Evolutionary conservation across 805 yeast species (phyloP).

Genomic region (Saturnispora diversa): DNA sequence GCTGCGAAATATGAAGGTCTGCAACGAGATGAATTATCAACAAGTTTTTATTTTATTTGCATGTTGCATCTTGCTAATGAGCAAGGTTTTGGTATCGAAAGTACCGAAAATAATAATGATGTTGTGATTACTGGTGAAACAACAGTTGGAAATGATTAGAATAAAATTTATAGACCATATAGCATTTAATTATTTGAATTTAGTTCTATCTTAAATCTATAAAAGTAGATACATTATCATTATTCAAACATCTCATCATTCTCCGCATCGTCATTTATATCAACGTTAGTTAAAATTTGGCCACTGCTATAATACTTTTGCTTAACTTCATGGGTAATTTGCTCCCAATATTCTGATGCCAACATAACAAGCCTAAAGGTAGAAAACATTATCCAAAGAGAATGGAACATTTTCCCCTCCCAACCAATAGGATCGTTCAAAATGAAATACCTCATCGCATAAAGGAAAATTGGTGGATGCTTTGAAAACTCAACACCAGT

Average conservation of each 20-base stretch:
- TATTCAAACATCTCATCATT: conserved; percentile 18
- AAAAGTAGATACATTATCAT: conserved; percentile 1
- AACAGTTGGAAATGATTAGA: not conserved
- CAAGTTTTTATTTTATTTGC: conserved; percentile 81
- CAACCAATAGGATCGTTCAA: conserved; percentile 3
- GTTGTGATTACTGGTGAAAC: conserved; percentile 16
- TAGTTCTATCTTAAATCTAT: not conserved
- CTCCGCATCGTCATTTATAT: conserved; percentile 16
- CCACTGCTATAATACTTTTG: conserved; percentile 24
- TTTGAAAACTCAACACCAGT: not conserved
- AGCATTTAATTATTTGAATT: no score
- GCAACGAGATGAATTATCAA: conserved; percentile 60
- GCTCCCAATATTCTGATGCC: conserved; percentile 2
- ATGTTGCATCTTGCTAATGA: conserved; percentile 82
- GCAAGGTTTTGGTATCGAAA: conserved; percentile 55
- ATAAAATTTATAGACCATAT: not conserved
- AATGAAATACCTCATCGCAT: conserved; percentile 1
- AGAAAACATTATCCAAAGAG: not conserved
- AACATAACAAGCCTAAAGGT: not conserved
- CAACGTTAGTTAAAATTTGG: conserved; percentile 20
- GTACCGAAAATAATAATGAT: conserved; percentile 31
- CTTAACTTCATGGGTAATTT: conserved; percentile 15
- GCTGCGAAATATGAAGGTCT: conserved; percentile 44
- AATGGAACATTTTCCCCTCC: conserved; percentile 5
- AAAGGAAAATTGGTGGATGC: not conserved